Percentiles rank a stretch among this genome's conserved stretches.
Conservation (phyloP, 805 yeast genomes). For the Yamadazyma takamatsuzukensis region DNA sequence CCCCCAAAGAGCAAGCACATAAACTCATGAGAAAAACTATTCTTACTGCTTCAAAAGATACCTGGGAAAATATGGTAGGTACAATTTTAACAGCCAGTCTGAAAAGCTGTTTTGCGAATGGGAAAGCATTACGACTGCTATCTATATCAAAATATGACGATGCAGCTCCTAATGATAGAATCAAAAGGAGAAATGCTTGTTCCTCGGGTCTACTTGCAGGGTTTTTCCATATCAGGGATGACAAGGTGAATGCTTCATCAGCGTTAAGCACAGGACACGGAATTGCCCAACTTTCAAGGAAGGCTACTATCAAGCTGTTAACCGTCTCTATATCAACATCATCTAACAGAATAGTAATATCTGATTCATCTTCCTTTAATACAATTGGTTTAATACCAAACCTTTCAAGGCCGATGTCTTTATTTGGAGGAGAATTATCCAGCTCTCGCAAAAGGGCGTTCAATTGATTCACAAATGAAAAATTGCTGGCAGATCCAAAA, state of each 20-base stretch:
- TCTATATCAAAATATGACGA: constrained; percentile 12
- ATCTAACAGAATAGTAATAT: constrained; percentile 5
- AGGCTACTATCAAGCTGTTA: constrained; percentile 11
- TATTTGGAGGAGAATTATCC: constrained; percentile 6
- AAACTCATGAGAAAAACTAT: constrained; percentile 15
- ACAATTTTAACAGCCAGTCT: constrained; percentile 14
- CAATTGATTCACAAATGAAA: constrained; percentile 18
- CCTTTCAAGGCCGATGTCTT: constrained; percentile 14
- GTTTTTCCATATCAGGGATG: constrained; percentile 11
- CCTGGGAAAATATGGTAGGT: constrained; percentile 16
- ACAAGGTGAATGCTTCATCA: constrained; percentile 13
- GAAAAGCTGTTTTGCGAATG: constrained; percentile 15
- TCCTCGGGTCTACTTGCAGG: constrained; percentile 3
- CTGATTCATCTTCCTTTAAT: constrained; percentile 8
- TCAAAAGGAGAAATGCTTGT: constrained; percentile 14
- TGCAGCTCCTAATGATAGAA: constrained; percentile 17
- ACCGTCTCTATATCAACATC: constrained; percentile 10
- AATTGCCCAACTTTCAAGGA: constrained; percentile 18
- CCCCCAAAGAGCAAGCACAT: constrained; percentile 18
- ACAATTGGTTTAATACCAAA: constrained; percentile 17
- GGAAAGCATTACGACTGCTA: constrained; percentile 9
- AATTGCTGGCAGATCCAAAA: constrained; percentile 21
- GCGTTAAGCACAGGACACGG: constrained; percentile 17
- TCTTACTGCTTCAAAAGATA: constrained; percentile 15
- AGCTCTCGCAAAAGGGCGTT: constrained; percentile 13